Evolutionary conservation across 2,329 filamentous ascomycete genomes (phyloP), one percentile per base, ranked within the genome.

Genomic region (Verticillium dahliae): DNA sequence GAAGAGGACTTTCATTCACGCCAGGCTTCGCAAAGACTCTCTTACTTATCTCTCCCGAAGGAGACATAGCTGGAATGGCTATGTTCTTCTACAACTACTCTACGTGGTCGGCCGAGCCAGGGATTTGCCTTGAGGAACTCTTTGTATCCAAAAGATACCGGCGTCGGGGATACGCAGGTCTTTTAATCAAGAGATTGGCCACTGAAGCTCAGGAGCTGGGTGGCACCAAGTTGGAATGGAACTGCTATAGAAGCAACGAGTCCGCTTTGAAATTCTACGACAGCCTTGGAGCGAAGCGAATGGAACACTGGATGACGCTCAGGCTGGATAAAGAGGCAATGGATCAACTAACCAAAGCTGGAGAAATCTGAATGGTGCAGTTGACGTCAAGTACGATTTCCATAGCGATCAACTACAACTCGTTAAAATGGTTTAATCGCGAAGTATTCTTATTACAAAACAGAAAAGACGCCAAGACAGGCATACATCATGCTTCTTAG

Each of bases 31-130:
- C 58, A 37, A 60, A 45, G 39, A 27, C 58, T 3, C 41, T 62
- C 13, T 35, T 62, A 52, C 58, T 62, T 38, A 50, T 60, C 31
- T 27, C 58, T 14, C 61, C 61, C 4, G 54, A 57, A 35, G 62
- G 62, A 18, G 50, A 54, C 11, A 14, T 59, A 3, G 62, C 62
- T 11, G 64, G 61, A 39, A 57, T 60, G 58, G 57, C 60, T n/a
- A 62, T 65, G 31, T 65, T 59, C 58, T 62, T 57, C 56, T 60
- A 61, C 59, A 64, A 61, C 41, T 62, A 61, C 61, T 62, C 64
- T 31, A 62, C 64, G 2, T 65, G 64, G 64, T 33, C 31, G 13
- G 62, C 62, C 2, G 59, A 41, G 22, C 58, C 61, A 18, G 64
- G 64, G 1, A 27, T 65, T 33, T 60, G 34, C 41, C 45, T 65